Conservation (phyloP, 352 stramenopile genomes). For the Globisporangium iwayamae region DNA sequence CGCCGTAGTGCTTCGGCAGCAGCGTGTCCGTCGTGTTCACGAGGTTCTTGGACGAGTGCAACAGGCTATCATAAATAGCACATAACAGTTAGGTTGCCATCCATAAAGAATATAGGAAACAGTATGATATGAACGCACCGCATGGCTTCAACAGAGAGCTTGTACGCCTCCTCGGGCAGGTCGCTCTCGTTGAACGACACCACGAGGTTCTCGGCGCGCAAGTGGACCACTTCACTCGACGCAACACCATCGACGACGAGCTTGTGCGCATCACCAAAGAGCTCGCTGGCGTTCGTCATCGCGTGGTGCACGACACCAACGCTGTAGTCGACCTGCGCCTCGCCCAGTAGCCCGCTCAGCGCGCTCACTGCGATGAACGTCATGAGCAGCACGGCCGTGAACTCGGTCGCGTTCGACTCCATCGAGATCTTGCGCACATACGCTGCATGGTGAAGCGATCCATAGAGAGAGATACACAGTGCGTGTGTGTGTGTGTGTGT, state of each 20-base stretch:
- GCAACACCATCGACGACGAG: constrained; percentile 29
- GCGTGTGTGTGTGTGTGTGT: not conserved
- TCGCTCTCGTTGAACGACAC: constrained; percentile 71
- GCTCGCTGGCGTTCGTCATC: constrained; percentile 66
- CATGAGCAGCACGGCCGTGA: constrained; percentile 68
- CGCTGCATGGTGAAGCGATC: constrained; percentile 20
- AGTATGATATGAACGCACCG: constrained; percentile 21
- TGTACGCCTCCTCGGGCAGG: constrained; percentile 54
- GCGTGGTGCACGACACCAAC: constrained; percentile 63
- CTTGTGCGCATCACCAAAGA: constrained; percentile 41
- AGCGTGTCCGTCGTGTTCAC: constrained; percentile 43
- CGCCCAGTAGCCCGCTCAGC: constrained; percentile 62
- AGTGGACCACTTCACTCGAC: constrained; percentile 37
- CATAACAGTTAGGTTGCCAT: not conserved
- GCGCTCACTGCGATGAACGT: constrained; percentile 72
- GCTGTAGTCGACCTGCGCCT: constrained; percentile 83
- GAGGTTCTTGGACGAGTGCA: constrained; percentile 53
- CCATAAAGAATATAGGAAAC: not conserved
- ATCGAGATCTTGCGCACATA: constrained; percentile 37
- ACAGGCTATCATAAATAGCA: constrained; percentile 24
- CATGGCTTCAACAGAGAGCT: constrained; percentile 60
- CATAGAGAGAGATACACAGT: not conserved
- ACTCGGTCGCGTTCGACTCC: constrained; percentile 54
- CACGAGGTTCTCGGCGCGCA: constrained; percentile 53
- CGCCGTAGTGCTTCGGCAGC: constrained; percentile 56